A percentile compares a stretch with the other conserved stretches of the same genome.
Evolutionary conservation across 129 eudicot genomes (phyloP).

Genomic region (Daucus carota): DH1_v3.0 NC_030384.2:42421001-42421500

Average conservation of each 20-base stretch:
- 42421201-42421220: constrained; percentile 10
- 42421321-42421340: constrained; percentile 32
- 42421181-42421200: neutral
- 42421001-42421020: neutral
- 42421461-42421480: neutral
- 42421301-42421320: constrained; percentile 50
- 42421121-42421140: neutral
- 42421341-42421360: constrained; percentile 78
- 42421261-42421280: constrained; percentile 35
- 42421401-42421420: constrained; percentile 32
- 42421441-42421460: neutral
- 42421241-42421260: constrained; percentile 20
- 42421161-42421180: neutral
- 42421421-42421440: neutral
- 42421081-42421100: neutral
- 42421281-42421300: constrained; percentile 32
- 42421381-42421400: constrained; percentile 84
- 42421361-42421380: constrained; percentile 69
- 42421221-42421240: constrained; percentile 14
- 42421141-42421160: neutral
- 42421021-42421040: neutral
- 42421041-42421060: neutral
- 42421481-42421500: neutral
- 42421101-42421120: neutral
- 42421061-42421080: neutral